A percentile compares a stretch with the other conserved stretches of the same genome.
These are phyloP conservation scores for Coemansia sp. DNA, from an alignment of 192 early-diverging fungal species.

Conservation along the genomic window DNA sequence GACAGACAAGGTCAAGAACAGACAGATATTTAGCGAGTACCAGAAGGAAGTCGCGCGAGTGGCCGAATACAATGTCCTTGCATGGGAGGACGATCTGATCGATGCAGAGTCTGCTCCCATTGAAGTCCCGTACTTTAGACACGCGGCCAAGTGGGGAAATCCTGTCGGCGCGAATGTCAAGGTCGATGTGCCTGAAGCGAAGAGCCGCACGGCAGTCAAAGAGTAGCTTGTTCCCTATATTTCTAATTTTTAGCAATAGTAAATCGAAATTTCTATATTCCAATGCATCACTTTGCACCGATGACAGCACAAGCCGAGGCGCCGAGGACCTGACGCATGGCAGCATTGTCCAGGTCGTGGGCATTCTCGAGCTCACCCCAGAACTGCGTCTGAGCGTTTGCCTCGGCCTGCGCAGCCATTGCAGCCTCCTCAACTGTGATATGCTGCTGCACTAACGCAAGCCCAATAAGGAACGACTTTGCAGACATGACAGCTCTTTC, in stretches of 20 bases:
- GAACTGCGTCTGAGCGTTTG: slow-evolving; percentile 77
- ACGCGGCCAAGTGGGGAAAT: slow-evolving; percentile 40
- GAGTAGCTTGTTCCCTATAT: slow-evolving; percentile 16
- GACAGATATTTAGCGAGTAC: slow-evolving; percentile 36
- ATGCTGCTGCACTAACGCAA: slow-evolving; percentile 78
- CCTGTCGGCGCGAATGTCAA: slow-evolving; percentile 31
- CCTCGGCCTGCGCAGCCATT: slow-evolving; percentile 79
- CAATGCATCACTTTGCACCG: slow-evolving; percentile 16
- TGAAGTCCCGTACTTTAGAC: slow-evolving; percentile 32
- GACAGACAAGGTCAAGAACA: slow-evolving; percentile 34
- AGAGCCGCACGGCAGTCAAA: slow-evolving; percentile 27
- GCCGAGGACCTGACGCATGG: slow-evolving; percentile 72
- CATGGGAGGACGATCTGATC: slow-evolving; percentile 41
- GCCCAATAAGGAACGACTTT: slow-evolving; percentile 88
- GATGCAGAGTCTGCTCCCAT: slow-evolving; percentile 13
- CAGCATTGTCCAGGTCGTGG: slow-evolving; percentile 50
- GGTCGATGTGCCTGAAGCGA: slow-evolving; percentile 30
- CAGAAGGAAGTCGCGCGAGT: slow-evolving; percentile 38
- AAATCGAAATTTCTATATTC: not conserved
- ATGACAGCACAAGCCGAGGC: slow-evolving; percentile 61
- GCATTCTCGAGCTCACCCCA: slow-evolving; percentile 92
- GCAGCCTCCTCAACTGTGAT: slow-evolving; percentile 76
- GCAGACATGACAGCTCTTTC: slow-evolving; percentile 80
- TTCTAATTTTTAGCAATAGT: not conserved
- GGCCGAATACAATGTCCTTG: slow-evolving; percentile 47